Evolutionary conservation across 202 grass and related monocot genomes (phyloP), one percentile per base, ranked within the genome.

Genomic region (Setaria italica): DNA sequence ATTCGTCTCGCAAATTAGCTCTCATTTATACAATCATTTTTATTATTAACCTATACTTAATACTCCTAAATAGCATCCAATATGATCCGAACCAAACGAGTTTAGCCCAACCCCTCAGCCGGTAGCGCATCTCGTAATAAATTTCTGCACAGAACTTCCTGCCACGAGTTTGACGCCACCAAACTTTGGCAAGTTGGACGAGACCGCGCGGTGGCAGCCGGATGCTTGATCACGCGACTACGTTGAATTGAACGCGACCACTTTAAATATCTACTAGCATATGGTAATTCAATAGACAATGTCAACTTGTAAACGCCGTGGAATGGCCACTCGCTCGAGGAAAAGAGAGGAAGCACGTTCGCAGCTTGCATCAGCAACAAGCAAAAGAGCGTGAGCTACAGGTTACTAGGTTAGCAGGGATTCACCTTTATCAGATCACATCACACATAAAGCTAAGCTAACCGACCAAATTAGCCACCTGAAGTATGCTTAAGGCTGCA

Each of bases 381-480:
- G 5, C 39, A 69, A 42, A 43, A 60, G 35, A 45, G n/a, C 55
- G 37, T 46, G 13, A 62, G 15, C 42, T 29, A 6, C 55, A 77
- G 20, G 53, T 47, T 32, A 25, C 25, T 25, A 25, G 25, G 25
- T 25, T 25, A 25, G 25, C 25, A 78, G 20, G 25, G 7, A 15
- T 33, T 19, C 70, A 74, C 33, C 43, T 79, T 78, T 47, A 78
- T 16, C 43, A 46, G 39, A 25, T 41, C 39, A 41, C 5, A 41
- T 41, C 42, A 11, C 14, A 43, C 25, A 10, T 51, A 39, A 21
- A 71, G 43, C 5, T 12, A 53, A n/a, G 46, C 30, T 54, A n/a
- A 67, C 77, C 77, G 47, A 54, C 47, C 62, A 67, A 78, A 48
- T 16, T 62, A 77, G n/a, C 55, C 74, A 77, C 42, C 58, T 65